A percentile compares a stretch with the other conserved stretches of the same genome.
phyloP scores from a whole-genome alignment of 192 early-diverging fungal species.

The Backusella liffmaniae region DNA sequence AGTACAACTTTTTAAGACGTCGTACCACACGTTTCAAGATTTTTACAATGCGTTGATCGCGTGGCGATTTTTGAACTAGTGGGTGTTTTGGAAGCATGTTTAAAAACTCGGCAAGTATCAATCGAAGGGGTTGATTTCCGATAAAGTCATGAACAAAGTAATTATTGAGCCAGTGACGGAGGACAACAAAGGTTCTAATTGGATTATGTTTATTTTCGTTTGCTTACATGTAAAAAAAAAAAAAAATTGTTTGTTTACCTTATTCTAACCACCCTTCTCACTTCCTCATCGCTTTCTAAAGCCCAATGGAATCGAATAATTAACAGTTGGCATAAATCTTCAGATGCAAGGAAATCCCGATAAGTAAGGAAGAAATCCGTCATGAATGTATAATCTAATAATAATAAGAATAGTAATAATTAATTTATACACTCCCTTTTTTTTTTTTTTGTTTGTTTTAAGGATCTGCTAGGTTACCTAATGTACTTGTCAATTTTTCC shows the following conservation, averaged over 20 bases:
- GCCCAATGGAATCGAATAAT: constrained; percentile 60
- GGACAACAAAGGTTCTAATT: constrained; percentile 51
- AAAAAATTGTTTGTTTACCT: constrained; percentile 24
- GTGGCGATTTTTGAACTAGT: constrained; percentile 38
- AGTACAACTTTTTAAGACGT: constrained; percentile 37
- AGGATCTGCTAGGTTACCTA: constrained; percentile 17
- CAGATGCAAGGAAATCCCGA: constrained; percentile 51
- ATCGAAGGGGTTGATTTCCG: constrained; percentile 39
- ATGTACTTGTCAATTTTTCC: constrained; percentile 51
- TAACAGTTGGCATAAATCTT: constrained; percentile 50
- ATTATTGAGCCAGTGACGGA: constrained; percentile 60
- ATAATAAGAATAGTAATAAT: not conserved
- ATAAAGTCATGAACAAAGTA: constrained; percentile 61
- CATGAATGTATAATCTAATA: constrained; percentile 55
- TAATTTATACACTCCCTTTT: not conserved
- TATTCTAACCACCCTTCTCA: constrained; percentile 51
- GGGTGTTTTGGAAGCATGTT: constrained; percentile 41
- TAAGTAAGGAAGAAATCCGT: constrained; percentile 66
- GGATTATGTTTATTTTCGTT: not conserved
- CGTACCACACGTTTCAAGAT: constrained; percentile 41
- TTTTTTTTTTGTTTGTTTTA: not conserved
- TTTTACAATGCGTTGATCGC: constrained; percentile 55
- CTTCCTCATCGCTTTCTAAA: constrained; percentile 43
- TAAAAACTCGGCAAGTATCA: constrained; percentile 37
- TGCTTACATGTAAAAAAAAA: not conserved